Percentiles rank a stretch among this genome's conserved stretches.
Conservation (phyloP, 495 filamentous ascomycete genomes). For the Penicillium arizonense region DNA sequence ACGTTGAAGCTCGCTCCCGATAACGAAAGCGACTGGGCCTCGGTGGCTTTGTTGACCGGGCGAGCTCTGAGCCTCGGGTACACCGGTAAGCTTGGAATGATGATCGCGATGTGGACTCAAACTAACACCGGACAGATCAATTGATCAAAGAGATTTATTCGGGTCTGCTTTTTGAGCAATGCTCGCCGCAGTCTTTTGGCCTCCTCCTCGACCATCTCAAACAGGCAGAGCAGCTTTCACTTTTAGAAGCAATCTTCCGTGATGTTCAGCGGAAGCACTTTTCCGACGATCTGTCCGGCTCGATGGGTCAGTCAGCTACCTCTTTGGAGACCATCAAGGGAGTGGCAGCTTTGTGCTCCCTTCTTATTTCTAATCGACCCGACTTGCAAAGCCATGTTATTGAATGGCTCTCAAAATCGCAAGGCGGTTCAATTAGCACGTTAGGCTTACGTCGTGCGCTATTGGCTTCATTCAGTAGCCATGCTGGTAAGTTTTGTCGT, state of each 20-base stretch:
- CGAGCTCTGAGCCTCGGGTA: slow-evolving; percentile 73
- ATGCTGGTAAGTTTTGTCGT: slow-evolving; percentile 40
- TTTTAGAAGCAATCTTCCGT: slow-evolving; percentile 58
- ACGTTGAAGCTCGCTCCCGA: slow-evolving; percentile 30
- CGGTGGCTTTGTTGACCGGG: slow-evolving; percentile 58
- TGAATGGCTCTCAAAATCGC: slow-evolving; percentile 61
- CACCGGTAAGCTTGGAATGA: slow-evolving; percentile 50
- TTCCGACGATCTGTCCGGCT: slow-evolving; percentile 10
- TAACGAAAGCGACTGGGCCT: slow-evolving; percentile 48
- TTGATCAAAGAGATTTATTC: slow-evolving; percentile 51
- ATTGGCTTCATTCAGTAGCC: slow-evolving; percentile 56
- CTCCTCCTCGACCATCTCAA: slow-evolving; percentile 49
- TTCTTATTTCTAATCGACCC: slow-evolving; percentile 31
- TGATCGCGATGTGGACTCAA: neutral
- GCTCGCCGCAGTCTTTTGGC: slow-evolving; percentile 28
- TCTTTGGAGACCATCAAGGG: slow-evolving; percentile 25
- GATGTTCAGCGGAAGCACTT: slow-evolving; percentile 58
- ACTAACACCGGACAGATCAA: slow-evolving; percentile 47
- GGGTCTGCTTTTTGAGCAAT: slow-evolving; percentile 38
- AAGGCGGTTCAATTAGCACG: slow-evolving; percentile 60
- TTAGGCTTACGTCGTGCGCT: slow-evolving; percentile 64
- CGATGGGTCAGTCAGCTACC: neutral
- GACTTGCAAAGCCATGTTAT: slow-evolving; percentile 52
- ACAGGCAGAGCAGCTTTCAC: slow-evolving; percentile 54
- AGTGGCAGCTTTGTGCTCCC: slow-evolving; percentile 41